Conservation (phyloP, 2,329 filamentous ascomycete species). For the Phialocephala sp. region DNA sequence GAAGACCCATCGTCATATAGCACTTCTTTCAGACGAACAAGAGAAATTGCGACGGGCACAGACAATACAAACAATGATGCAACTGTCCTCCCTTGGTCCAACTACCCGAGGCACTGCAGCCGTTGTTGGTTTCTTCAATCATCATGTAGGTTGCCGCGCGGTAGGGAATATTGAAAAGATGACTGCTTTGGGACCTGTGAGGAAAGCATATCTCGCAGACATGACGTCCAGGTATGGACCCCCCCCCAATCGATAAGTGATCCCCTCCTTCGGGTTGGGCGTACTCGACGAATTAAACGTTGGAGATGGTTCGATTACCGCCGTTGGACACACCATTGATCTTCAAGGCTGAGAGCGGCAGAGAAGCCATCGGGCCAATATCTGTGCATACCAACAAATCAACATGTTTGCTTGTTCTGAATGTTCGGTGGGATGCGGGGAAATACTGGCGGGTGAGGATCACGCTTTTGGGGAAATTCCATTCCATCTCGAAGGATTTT, state of each 20-base stretch:
- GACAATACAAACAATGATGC: slow-evolving; percentile 23
- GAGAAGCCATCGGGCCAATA: slow-evolving; percentile 15
- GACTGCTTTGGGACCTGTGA: slow-evolving; percentile 22
- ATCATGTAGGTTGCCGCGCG: slow-evolving; percentile 35
- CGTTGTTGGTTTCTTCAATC: slow-evolving; percentile 22
- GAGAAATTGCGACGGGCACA: slow-evolving; percentile 10
- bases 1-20: slow-evolving; percentile 12
- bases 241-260: slow-evolving; percentile 33
- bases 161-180: slow-evolving; percentile 33
- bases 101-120: slow-evolving; percentile 14
- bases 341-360: slow-evolving; percentile 20
- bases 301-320: slow-evolving; percentile 20
- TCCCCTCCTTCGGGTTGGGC: slow-evolving; percentile 24
- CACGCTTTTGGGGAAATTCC: neutral
- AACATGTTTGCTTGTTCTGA: slow-evolving; percentile 12
- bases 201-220: slow-evolving; percentile 14
- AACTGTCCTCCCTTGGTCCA: slow-evolving; percentile 10
- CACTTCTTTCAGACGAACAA: slow-evolving; percentile 7
- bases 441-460: neutral
- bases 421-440: slow-evolving; percentile 1
- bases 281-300: slow-evolving; percentile 17
- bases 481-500: neutral
- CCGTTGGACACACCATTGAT: slow-evolving; percentile 16
- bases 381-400: slow-evolving; percentile 12
- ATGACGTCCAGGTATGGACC: slow-evolving; percentile 28